Evolutionary conservation across 148 eudicot genomes (phyloP).

Genomic region (Pharnaceum exiguum): DNA sequence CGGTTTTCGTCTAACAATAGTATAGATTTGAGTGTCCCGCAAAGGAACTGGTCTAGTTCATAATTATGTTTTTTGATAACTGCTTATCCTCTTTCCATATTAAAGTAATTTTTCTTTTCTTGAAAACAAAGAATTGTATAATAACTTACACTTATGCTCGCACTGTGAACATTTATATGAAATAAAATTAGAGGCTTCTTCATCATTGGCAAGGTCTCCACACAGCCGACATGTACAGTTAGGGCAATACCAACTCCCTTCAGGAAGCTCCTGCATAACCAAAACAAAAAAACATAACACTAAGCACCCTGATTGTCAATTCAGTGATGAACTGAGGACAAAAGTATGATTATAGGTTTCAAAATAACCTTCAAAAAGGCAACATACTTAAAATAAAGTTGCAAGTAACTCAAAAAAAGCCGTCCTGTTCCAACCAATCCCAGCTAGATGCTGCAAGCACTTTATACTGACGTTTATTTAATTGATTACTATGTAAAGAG

Average conservation of each 20-base stretch:
- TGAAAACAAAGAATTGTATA: neutral
- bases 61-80: too few species aligned
- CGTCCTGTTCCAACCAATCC: too few species aligned
- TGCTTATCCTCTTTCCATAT: neutral
- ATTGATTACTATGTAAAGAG: too few species aligned
- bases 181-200: slow-evolving; percentile 30
- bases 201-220: slow-evolving; percentile 52
- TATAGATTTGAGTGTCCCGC: too few species aligned
- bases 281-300: slow-evolving; percentile 7
- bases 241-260: slow-evolving; percentile 90
- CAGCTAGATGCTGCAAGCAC: too few species aligned
- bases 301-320: neutral
- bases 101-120: neutral
- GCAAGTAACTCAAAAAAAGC: too few species aligned
- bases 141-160: slow-evolving; percentile 59
- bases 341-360: too few species aligned
- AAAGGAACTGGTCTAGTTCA: too few species aligned
- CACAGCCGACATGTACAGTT: slow-evolving; percentile 75
- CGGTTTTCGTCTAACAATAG: too few species aligned
- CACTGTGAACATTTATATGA: slow-evolving; percentile 73
- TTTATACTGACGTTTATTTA: too few species aligned
- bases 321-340: neutral
- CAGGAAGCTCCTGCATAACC: slow-evolving; percentile 76
- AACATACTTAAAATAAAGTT: too few species aligned
- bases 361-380: too few species aligned